These are phyloP conservation scores for Liquidambar formosana DNA, from an alignment of 164 flowering plant species.

Conservation along the genomic window DNA sequence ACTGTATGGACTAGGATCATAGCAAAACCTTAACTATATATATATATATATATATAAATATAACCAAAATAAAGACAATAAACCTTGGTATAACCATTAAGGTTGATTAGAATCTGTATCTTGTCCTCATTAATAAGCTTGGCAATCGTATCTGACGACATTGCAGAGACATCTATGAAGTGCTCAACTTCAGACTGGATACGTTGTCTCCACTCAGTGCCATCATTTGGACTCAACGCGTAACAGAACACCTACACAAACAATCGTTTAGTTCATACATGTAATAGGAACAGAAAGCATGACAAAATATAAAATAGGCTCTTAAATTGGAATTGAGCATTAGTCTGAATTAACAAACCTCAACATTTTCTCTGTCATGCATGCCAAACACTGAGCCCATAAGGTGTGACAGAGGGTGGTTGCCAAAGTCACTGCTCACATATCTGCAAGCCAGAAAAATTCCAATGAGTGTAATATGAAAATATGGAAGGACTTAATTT, in stretches of 20 bases:
- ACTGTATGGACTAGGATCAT: too few relatives aligned
- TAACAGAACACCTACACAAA: constrained; percentile 82
- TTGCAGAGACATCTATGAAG: constrained; percentile 83
- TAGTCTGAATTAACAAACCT: constrained; percentile 47
- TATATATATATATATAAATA: too few relatives aligned
- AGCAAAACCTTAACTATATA: too few relatives aligned
- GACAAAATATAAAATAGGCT: background rate
- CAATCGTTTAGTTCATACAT: background rate
- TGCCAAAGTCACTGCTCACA: constrained; percentile 99
- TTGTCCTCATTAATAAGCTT: constrained; percentile 80
- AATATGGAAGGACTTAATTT: background rate
- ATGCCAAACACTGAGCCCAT: constrained; percentile 99
- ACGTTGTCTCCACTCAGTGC: constrained; percentile 93
- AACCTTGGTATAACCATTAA: constrained; percentile 98
- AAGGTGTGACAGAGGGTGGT: constrained; percentile 94
- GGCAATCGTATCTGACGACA: constrained; percentile 92
- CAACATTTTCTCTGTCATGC: constrained; percentile 85
- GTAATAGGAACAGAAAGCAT: background rate
- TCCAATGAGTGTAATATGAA: background rate
- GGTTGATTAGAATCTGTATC: constrained; percentile 84
- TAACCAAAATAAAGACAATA: background rate
- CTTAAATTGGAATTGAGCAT: background rate
- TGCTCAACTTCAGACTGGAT: constrained; percentile 91
- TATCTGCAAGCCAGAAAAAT: constrained; percentile 42
- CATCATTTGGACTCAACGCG: constrained; percentile 94